These are phyloP conservation scores for Andrographis paniculata DNA, from an alignment of 305 asterid genomes.

Conservation along the genomic window DNA sequence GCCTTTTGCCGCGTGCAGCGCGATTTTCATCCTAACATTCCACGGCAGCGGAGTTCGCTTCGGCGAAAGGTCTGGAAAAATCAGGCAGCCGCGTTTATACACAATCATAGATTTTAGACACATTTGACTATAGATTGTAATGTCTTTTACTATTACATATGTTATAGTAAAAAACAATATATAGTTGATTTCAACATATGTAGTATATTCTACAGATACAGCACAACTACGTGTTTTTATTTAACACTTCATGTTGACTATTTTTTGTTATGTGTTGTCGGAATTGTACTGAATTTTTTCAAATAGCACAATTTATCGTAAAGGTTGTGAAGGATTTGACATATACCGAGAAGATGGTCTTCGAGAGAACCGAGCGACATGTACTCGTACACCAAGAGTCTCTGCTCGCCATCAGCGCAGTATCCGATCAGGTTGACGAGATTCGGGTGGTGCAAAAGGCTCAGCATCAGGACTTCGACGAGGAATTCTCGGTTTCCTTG, in stretches of 20 bases:
- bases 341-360: slow-evolving; percentile 70
- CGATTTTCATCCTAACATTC: slow-evolving; percentile 80
- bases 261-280: no score
- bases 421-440: slow-evolving; percentile 33
- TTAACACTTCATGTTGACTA: no score
- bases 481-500: slow-evolving; percentile 41
- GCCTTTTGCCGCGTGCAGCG: slow-evolving; percentile 78
- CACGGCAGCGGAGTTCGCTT: slow-evolving; percentile 48
- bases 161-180: no score
- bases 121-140: no score
- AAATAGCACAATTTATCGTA: no score
- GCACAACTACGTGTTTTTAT: no score
- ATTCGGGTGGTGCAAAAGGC: slow-evolving; percentile 30
- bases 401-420: slow-evolving; percentile 38
- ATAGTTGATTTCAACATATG: no score
- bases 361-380: slow-evolving; percentile 76
- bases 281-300: no score
- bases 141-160: no score
- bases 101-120: not conserved
- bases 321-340: not conserved
- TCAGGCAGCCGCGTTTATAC: not conserved
- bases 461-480: slow-evolving; percentile 34
- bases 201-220: no score
- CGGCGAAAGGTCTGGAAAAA: slow-evolving; percentile 39
- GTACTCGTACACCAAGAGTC: slow-evolving; percentile 50